phyloP scores from a whole-genome alignment of 106 monocot genomes.

The Iris macrosiphon region DNA sequence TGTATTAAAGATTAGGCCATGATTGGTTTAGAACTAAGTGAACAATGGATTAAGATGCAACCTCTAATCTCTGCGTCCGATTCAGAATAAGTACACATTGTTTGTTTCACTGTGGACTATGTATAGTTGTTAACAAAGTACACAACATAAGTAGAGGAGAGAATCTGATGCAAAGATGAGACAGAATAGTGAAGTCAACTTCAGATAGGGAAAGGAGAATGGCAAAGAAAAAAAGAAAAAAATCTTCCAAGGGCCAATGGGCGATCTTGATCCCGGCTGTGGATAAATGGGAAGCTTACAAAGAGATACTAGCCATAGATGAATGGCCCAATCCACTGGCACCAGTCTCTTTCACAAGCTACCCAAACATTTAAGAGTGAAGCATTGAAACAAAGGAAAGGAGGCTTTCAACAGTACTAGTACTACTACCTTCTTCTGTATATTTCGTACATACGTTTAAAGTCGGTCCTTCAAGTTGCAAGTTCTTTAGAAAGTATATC shows the following conservation, averaged over 20 bases:
- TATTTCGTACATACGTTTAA: background rate
- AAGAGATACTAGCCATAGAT: slow-evolving; percentile 14
- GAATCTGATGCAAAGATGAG: slow-evolving; percentile 10
- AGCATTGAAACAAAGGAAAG: background rate
- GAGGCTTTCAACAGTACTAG: background rate
- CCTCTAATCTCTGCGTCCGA: background rate
- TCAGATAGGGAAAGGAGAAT: slow-evolving; percentile 2
- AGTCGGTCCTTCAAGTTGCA: background rate
- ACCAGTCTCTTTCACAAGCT: slow-evolving; percentile 14
- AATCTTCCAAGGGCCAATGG: slow-evolving; percentile 14
- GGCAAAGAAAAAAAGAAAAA: background rate
- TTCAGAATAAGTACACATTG: background rate
- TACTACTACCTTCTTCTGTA: too few relatives aligned
- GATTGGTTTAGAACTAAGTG: background rate
- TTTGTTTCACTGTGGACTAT: background rate
- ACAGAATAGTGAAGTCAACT: slow-evolving; percentile 1
- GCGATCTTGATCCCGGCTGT: slow-evolving; percentile 5
- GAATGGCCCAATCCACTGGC: background rate
- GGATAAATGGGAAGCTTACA: slow-evolving; percentile 14
- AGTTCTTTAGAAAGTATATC: background rate
- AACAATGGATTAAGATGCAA: background rate
- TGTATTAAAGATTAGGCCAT: background rate
- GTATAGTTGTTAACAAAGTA: background rate
- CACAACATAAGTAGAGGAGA: background rate
- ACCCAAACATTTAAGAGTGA: background rate